Evolutionary conservation across 768 basidiomycete species (phyloP).

Genomic region (Tremella mesenterica): DNA sequence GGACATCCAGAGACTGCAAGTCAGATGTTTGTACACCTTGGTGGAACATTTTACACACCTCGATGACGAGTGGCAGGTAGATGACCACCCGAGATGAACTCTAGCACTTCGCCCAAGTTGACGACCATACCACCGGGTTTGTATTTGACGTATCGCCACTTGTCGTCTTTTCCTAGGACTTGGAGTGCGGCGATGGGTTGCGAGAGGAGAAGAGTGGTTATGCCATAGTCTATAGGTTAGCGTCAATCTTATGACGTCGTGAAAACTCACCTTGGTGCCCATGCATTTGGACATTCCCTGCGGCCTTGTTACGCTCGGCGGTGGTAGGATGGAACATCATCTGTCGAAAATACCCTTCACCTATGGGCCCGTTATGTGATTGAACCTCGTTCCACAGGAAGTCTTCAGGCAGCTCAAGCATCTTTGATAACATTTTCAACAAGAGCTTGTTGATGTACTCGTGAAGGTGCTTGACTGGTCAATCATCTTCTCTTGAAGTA

Average conservation of each 20-base stretch:
- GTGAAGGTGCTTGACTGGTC: slow-evolving; percentile 3
- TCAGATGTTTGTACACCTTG: background rate
- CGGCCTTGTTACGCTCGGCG: slow-evolving; percentile 3
- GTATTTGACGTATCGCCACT: slow-evolving; percentile 29
- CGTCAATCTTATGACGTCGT: background rate
- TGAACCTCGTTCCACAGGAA: slow-evolving; percentile 26
- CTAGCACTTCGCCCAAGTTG: slow-evolving; percentile 28
- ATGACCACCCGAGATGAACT: slow-evolving; percentile 23
- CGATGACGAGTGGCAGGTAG: slow-evolving; percentile 29
- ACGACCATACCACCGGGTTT: slow-evolving; percentile 17
- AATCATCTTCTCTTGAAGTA: background rate
- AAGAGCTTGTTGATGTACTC: slow-evolving; percentile 28
- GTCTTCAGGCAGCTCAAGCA: slow-evolving; percentile 26
- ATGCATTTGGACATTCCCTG: slow-evolving; percentile 18
- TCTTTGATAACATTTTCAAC: slow-evolving; percentile 13
- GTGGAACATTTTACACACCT: background rate
- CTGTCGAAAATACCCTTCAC: slow-evolving; percentile 21
- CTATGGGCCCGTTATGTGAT: slow-evolving; percentile 14
- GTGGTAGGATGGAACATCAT: slow-evolving; percentile 12
- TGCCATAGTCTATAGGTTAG: slow-evolving; percentile 1
- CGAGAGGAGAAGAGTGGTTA: slow-evolving; percentile 10
- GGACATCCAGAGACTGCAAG: slow-evolving; percentile 15
- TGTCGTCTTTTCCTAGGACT: slow-evolving; percentile 16
- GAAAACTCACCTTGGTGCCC: slow-evolving; percentile 9
- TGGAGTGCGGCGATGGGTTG: slow-evolving; percentile 22